Evolutionary conservation across 345 rosid species (phyloP), one percentile per base, ranked within the genome.

Genomic region (Moricandia arvensis): DNA sequence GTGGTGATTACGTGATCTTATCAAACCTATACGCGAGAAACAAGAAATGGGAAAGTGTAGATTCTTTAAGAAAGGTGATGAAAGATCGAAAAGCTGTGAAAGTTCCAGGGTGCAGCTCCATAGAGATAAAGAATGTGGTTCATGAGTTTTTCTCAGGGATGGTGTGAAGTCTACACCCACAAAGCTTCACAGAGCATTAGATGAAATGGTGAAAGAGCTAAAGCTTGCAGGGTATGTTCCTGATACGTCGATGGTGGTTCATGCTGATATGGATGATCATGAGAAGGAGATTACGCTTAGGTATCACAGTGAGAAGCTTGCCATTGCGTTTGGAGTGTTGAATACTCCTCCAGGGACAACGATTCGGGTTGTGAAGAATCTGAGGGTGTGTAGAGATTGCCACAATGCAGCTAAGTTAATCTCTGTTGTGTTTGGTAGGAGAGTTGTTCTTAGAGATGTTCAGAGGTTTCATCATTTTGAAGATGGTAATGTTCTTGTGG

Each of bases 21-120:
- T 88, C 97, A 58, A 93, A 93, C 81, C 76, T 93, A 68, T 89
- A 75, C 75, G 95, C 93, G 4, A 82, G 88, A 82, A 82, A 83
- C 26, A 86, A 85, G 71, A 86, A 80, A 82, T 93, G 93, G 96
- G 88, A 89, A 68, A 75, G 81, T n/a, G 93, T 89, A 24, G 85
- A 90, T 75, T 74, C 47, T 16, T 24, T 87, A 33, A 85, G 91
- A 73, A 89, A 82, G 70, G 35, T 82, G 72, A 90, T 90, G 95
- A 85, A 66, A 1, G 83, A 86, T 59, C 84, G 82, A 79, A 87
- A 82, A 7, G 88, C 80, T 10, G 85, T 75, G 31, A 93, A 93
- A 84, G 80, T 85, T 82, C 98, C 97, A 0, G 98, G 98, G 91
- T 93, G n/a, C n/a, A n/a, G n/a, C n/a, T n/a, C n/a, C n/a, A n/a